Base-by-base conservation (phyloP, 2,329 filamentous ascomycete species). In the Hymenoscyphus occultus region DNA sequence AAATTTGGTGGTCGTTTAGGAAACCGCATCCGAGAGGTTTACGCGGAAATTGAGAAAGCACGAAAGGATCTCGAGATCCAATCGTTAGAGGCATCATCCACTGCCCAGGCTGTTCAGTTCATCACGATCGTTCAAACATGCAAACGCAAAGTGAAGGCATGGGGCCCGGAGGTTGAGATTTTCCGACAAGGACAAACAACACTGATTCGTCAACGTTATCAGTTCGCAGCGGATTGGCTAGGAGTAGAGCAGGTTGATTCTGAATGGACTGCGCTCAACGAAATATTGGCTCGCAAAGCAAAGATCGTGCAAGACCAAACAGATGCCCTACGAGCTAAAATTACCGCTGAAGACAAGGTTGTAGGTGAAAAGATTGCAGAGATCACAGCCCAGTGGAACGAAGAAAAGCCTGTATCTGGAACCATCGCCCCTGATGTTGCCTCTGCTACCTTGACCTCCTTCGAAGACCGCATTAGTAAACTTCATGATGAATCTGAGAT, bases 41-140 rank as follows among this genome's bases (percentile, higher is more conserved):
- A 95, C 72, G 89, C 90, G 13, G 94, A 98, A 68, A 90, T 99
- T 66, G 91, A 96, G 73, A 93, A 93, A 78, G 92, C 94, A 10
- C 87, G 94, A 31, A 90, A 90, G 71, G 92, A 97, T 71, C 84
- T 99, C 13, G 96, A 99, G 78, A 86, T 90, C 42, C 93, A 97
- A 75, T 94, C 92, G 32, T 86, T 98, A 56, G 94, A 98, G 76
- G 92, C 93, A 22, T 94, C 92, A 4, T 98, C 95, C 1, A 99
- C 95, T 4, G 94, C 94, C 0, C 93, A 98, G 76, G 95, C 96
- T 31, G 96, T 99, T 3, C 92, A 95, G 45, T 99, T 99, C 78
- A 99, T 99, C 75, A 99, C 96, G 0, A 93, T 94, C 62, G 95
- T 99, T 5, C 95, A 99, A 79, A 92, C 92, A 74, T 97, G 93